Evolutionary conservation across 176 grass and related monocot species (phyloP), one percentile per base, ranked within the genome.

Genomic region (Miscanthus lutarioriparius): DNA sequence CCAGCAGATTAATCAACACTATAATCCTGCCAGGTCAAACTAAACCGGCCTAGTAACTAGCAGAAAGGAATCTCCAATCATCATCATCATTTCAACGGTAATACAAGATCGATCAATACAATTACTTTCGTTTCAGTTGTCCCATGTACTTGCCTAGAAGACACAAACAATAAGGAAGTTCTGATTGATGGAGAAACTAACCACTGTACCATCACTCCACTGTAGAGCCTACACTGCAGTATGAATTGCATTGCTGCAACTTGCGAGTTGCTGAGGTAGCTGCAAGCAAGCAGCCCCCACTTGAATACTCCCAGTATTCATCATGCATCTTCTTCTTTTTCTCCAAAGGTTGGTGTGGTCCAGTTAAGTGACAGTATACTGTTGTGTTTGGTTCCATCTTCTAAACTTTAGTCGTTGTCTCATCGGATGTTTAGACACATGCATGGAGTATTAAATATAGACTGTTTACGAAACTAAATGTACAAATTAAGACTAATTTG

Each of bases 1-100:
- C 79, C 83, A 33, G 58, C 37, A 80, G 80, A 65, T 43, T 53
- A 71, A 77, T 49, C 33, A 82, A 77, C 62, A 7, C 23, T 10
- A 13, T 14, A 35, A 22, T 22, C 33, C 2, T 48, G 12, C 15
- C 10, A 17, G 62, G 88, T 82, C 83, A 86, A 82, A 86, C 72
- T 1, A 66, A 72, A 67, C 54, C 40, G 10, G 47, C 62, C 70
- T 81, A 56, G 73, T 65, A 25, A 51, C 33, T 48, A 47, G 43
- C 77, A 64, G 19, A 7, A 38, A 39, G 39, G 23, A 61, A 77
- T 82, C 64, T 39, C 35, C 8, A 70, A 39, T 33, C 63, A 44
- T 10, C 71, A 44, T 10, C 71, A 48, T 64, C 14, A 38, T 19
- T 47, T 53, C 49, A 53, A 20, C 1, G n/a, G n/a, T n/a, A n/a